These are phyloP conservation scores for Colletotrichum sp. DNA, from an alignment of 2,329 filamentous ascomycete species.

Conservation along the genomic window DNA sequence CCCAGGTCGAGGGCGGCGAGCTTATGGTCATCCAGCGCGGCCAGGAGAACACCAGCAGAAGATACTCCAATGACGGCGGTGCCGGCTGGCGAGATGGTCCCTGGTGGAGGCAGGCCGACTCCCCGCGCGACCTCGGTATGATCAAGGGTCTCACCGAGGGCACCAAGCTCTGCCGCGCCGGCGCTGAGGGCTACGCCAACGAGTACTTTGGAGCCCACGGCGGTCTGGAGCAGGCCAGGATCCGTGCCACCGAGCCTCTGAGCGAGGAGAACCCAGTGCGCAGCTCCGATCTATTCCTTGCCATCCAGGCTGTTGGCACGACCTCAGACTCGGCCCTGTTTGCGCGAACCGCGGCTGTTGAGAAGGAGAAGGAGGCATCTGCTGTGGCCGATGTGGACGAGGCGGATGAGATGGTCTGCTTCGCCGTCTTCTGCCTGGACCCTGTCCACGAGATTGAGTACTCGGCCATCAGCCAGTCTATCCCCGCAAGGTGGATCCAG, in stretches of 20 bases:
- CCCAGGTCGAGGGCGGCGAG: constrained; percentile 97
- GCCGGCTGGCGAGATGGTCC: constrained; percentile 91
- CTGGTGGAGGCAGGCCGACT: constrained; percentile 84
- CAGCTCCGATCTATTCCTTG: constrained; percentile 92
- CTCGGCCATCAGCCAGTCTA: constrained; percentile 78
- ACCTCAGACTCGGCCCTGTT: constrained; percentile 72
- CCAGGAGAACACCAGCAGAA: constrained; percentile 77
- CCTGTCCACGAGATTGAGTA: constrained; percentile 92
- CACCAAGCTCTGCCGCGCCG: constrained; percentile 88
- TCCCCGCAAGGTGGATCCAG: constrained; percentile 85
- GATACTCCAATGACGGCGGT: constrained; percentile 62
- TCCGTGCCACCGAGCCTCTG: constrained; percentile 78
- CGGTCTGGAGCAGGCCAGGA: constrained; percentile 80
- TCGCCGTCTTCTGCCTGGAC: constrained; percentile 83
- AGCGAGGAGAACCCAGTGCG: constrained; percentile 89
- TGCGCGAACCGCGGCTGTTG: constrained; percentile 55
- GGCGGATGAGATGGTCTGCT: constrained; percentile 69
- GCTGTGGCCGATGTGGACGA: constrained; percentile 56
- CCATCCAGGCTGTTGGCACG: constrained; percentile 85
- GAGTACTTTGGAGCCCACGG: constrained; percentile 84
- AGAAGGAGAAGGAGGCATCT: constrained; percentile 61
- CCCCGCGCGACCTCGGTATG: constrained; percentile 76
- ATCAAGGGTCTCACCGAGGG: constrained; percentile 85
- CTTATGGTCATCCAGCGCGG: constrained; percentile 93
- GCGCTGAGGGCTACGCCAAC: constrained; percentile 83